Conservation (phyloP, 2,329 filamentous ascomycete species). For the Ascochyta rabiei region DNA sequence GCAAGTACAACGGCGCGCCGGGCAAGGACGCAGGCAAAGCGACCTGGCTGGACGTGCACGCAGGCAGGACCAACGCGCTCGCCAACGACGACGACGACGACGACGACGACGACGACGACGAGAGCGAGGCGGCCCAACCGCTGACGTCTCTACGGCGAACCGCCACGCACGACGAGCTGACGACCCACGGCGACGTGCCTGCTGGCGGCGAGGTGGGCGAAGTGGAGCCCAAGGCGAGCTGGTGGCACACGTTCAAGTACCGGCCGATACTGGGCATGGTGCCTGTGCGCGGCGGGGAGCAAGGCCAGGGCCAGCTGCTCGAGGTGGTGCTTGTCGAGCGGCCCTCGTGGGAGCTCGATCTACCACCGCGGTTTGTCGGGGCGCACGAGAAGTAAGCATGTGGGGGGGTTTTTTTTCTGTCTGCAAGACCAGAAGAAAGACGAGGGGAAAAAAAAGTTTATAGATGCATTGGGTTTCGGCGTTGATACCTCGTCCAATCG, state of each 20-base stretch:
- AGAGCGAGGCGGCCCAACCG: slow-evolving; percentile 40
- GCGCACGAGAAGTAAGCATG: slow-evolving; percentile 38
- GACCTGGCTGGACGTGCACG: slow-evolving; percentile 39
- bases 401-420: no score
- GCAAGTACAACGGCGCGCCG: slow-evolving; percentile 53
- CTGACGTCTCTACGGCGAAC: slow-evolving; percentile 36
- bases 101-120: slow-evolving; percentile 39
- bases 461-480: slow-evolving; percentile 6
- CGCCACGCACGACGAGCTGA: slow-evolving; percentile 27
- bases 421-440: no score
- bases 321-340: slow-evolving; percentile 91
- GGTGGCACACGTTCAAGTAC: slow-evolving; percentile 92
- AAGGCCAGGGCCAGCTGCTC: slow-evolving; percentile 52
- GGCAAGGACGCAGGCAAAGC: slow-evolving; percentile 33
- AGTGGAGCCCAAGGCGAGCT: slow-evolving; percentile 38
- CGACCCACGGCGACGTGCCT: slow-evolving; percentile 19
- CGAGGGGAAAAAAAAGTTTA: background rate
- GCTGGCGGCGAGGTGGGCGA: slow-evolving; percentile 23
- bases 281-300: slow-evolving; percentile 52
- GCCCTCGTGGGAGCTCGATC: slow-evolving; percentile 80
- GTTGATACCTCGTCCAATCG: slow-evolving; percentile 12
- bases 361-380: slow-evolving; percentile 68
- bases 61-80: slow-evolving; percentile 25
- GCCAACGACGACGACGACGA: slow-evolving; percentile 39
- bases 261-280: slow-evolving; percentile 84